Conservation (phyloP, 129 eudicot genomes). For the Erigeron canadensis region DNA sequence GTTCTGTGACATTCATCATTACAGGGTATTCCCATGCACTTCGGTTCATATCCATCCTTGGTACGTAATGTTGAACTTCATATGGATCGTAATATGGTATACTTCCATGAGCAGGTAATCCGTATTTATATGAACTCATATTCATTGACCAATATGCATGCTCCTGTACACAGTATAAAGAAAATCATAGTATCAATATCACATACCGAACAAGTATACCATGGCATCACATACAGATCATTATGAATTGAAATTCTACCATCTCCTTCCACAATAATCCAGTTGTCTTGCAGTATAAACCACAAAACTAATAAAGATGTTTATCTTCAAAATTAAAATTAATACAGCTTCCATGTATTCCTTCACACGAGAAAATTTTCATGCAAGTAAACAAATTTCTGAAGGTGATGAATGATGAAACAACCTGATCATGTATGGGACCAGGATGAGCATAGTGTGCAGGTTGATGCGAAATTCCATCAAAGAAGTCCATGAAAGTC, state of each 20-base stretch:
- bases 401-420: background rate
- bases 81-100: conserved; percentile 68
- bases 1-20: conserved; percentile 56
- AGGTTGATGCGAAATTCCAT: conserved; percentile 55
- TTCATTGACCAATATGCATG: conserved; percentile 78
- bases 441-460: conserved; percentile 52
- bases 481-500: conserved; percentile 64
- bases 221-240: background rate
- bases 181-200: conserved; percentile 10
- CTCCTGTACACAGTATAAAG: conserved; percentile 44
- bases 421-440: conserved; percentile 61
- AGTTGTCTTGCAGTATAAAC: background rate
- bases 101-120: conserved; percentile 53
- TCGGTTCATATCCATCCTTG: conserved; percentile 57
- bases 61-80: conserved; percentile 44
- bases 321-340: background rate
- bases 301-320: background rate
- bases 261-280: background rate
- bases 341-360: background rate
- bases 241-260: background rate
- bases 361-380: conserved; percentile 6
- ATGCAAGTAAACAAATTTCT: background rate
- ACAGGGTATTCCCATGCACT: conserved; percentile 86
- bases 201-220: conserved; percentile 16
- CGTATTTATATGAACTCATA: conserved; percentile 71